Percentiles rank a stretch among this genome's conserved stretches.
phyloP scores from a whole-genome alignment of 1,139 yeast species.

The Candida tropicalis region DNA sequence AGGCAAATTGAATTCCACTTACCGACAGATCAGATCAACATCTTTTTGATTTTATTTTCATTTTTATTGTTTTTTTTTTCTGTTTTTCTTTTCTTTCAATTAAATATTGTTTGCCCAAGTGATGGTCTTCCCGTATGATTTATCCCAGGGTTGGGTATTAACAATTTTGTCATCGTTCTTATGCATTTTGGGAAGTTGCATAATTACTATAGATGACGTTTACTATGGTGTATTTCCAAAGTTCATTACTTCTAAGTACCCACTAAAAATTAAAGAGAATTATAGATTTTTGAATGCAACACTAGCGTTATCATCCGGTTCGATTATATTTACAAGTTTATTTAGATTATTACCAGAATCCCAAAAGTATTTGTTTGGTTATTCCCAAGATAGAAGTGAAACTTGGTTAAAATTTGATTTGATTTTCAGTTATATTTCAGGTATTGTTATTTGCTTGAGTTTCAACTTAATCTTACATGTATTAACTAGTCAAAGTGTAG shows the following conservation, averaged over 20 bases:
- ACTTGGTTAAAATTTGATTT: constrained; percentile 35
- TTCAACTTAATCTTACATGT: constrained; percentile 70
- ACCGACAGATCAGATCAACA: no score
- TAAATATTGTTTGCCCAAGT: no score
- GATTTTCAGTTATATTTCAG: constrained; percentile 55
- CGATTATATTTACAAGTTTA: constrained; percentile 73
- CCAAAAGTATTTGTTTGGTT: constrained; percentile 28
- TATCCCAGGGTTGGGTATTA: constrained; percentile 55
- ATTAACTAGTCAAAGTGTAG: constrained; percentile 77
- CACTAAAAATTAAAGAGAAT: constrained; percentile 61
- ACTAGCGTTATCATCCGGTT: constrained; percentile 75
- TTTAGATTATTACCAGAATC: constrained; percentile 76
- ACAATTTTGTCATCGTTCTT: constrained; percentile 57
- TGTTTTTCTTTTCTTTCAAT: no score
- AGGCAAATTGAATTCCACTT: no score
- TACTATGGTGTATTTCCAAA: constrained; percentile 44
- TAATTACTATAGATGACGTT: constrained; percentile 54
- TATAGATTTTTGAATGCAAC: constrained; percentile 64
- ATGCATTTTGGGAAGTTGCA: constrained; percentile 60
- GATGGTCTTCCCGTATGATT: neutral
- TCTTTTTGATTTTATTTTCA: no score
- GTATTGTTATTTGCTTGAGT: constrained; percentile 59
- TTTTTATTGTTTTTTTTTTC: no score
- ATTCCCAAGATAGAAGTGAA: constrained; percentile 11
- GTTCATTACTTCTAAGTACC: constrained; percentile 39